Evolutionary conservation across 108 stramenopile genomes (phyloP).

Genomic region (Conticribra weissflogii): DNA sequence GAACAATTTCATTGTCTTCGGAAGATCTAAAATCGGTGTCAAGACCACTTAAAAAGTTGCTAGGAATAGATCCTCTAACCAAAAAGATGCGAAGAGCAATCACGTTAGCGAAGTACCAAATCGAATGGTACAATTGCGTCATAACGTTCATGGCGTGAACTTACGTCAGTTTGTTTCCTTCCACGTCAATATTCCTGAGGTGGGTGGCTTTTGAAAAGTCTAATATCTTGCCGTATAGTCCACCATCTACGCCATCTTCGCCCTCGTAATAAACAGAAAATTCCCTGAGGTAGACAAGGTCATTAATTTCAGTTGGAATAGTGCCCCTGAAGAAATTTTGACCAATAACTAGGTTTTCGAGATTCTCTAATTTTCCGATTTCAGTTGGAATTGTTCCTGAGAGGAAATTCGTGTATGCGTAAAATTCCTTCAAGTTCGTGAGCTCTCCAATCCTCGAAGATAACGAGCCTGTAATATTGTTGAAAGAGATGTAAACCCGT

Average conservation of each 20-base stretch:
- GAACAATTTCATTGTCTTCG: constrained; percentile 42
- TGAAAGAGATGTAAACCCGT: constrained; percentile 62
- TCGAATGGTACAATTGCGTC: too few species aligned
- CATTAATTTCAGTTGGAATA: constrained; percentile 44
- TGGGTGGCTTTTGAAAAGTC: constrained; percentile 38
- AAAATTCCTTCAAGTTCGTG: constrained; percentile 47
- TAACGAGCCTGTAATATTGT: constrained; percentile 52
- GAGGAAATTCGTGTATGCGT: constrained; percentile 54
- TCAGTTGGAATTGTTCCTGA: constrained; percentile 64
- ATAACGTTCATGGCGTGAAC: too few species aligned
- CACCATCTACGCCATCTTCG: constrained; percentile 20
- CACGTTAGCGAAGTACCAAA: too few species aligned
- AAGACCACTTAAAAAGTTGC: constrained; percentile 46
- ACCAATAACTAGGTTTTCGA: constrained; percentile 41
- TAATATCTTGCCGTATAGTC: constrained; percentile 27
- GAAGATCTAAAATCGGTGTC: constrained; percentile 28
- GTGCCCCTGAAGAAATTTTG: constrained; percentile 43
- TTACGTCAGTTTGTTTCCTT: constrained; percentile 52
- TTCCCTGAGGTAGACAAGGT: constrained; percentile 42
- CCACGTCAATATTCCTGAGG: constrained; percentile 48
- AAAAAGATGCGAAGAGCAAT: too few species aligned
- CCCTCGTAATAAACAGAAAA: constrained; percentile 43
- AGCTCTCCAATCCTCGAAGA: constrained; percentile 48
- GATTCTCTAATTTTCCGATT: constrained; percentile 41
- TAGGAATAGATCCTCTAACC: constrained; percentile 47